Evolutionary conservation across 2,329 filamentous ascomycete genomes (phyloP).

Genomic region (Lachnellula willkommii): DNA sequence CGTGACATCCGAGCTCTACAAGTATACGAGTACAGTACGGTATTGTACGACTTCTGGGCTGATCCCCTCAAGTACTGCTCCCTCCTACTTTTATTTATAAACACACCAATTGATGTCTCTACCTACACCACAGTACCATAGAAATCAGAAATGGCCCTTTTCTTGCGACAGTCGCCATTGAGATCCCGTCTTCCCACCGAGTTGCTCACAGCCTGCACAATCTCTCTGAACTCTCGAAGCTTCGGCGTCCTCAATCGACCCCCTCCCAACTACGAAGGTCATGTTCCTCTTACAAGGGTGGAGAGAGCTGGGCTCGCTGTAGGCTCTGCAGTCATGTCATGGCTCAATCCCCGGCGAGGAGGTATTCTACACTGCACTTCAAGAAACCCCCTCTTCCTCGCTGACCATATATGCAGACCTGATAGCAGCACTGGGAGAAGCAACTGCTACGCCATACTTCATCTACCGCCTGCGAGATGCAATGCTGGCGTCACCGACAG

Average conservation of each 20-base stretch:
- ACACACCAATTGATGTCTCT: background rate
- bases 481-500: conserved; percentile 81
- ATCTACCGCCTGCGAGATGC: conserved; percentile 84
- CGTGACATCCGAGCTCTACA: background rate
- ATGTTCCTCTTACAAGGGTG: conserved; percentile 76
- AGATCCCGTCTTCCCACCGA: conserved; percentile 21
- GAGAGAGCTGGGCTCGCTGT: conserved; percentile 70
- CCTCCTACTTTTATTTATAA: no score
- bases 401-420: conserved; percentile 57
- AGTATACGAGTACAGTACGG: background rate
- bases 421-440: conserved; percentile 89
- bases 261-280: conserved; percentile 80
- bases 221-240: conserved; percentile 31
- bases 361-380: conserved; percentile 42
- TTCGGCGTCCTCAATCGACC: conserved; percentile 87
- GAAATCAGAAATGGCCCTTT: conserved; percentile 21
- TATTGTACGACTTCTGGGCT: background rate
- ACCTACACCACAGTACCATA: background rate
- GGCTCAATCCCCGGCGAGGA: conserved; percentile 73
- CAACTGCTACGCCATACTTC: conserved; percentile 91
- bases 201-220: conserved; percentile 21
- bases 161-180: conserved; percentile 16
- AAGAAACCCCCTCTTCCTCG: background rate
- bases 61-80: background rate
- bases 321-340: conserved; percentile 57